Conservation (phyloP, 768 basidiomycete genomes). For the Leccinum ochraceum region DNA sequence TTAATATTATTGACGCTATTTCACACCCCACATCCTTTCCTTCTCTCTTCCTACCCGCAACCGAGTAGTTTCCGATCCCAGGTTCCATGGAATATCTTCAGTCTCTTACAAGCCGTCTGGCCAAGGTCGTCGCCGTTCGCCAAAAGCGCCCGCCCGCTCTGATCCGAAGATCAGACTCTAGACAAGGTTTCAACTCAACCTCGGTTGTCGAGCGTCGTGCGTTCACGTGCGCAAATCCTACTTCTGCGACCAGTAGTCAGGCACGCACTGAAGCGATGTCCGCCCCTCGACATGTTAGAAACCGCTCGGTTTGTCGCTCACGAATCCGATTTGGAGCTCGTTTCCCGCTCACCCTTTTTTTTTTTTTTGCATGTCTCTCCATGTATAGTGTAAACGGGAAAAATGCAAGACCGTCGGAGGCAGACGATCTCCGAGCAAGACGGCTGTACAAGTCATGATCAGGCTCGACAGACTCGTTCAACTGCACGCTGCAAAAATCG, state of each 20-base stretch:
- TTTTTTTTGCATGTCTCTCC: background rate
- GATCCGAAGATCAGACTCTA: conserved; percentile 13
- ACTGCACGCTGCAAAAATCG: conserved; percentile 18
- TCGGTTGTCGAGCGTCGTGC: conserved; percentile 10
- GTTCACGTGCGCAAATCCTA: conserved; percentile 15
- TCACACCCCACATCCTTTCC: background rate
- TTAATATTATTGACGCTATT: background rate
- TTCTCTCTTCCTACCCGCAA: background rate
- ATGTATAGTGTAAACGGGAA: conserved; percentile 22
- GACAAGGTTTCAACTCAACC: conserved; percentile 16
- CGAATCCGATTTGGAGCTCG: background rate
- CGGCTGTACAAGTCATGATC: conserved; percentile 16
- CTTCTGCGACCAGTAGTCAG: background rate
- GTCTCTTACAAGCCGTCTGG: conserved; percentile 15
- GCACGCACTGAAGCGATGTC: conserved; percentile 1
- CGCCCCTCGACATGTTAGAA: conserved; percentile 13
- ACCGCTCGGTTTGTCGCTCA: conserved; percentile 12
- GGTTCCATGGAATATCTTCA: conserved; percentile 27
- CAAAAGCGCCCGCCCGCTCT: conserved; percentile 11
- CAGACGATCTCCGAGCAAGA: conserved; percentile 13
- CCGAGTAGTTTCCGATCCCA: background rate
- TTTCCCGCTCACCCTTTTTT: background rate
- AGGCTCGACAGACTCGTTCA: conserved; percentile 27
- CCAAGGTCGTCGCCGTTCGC: conserved; percentile 27
- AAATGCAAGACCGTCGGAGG: conserved; percentile 6